Evolutionary conservation across 164 flowering plant species (phyloP), one percentile per base, ranked within the genome.

Genomic region (Dillenia suffruticosa): DNA sequence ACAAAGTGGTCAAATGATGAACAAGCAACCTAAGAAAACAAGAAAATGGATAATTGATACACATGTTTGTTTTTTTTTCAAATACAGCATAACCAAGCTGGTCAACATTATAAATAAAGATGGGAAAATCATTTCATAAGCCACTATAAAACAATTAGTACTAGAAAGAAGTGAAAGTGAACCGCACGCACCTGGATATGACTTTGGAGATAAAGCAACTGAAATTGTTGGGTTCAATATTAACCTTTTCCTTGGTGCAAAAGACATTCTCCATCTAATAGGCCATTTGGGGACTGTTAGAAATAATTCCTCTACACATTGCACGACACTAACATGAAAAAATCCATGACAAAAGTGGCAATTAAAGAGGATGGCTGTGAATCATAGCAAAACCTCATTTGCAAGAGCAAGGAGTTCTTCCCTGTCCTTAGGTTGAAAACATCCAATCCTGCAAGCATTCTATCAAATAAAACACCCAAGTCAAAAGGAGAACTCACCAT

Each of bases 361-460:
- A 1, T 40, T 19, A 47, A 24, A 70, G 24, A 55, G 51, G 16
- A 47, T 19, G 5, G 24, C 72, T 32, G 40, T 32, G 6, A 32
- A 32, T 19, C 22, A 19, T 5, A 32, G 40, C 40, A 32, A 51
- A 57, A 86, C 97, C 92, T 88, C 85, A 67, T 79, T 69, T 48
- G 79, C 76, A 54, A 87, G 78, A 68, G 66, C 51, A 26, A 66
- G 56, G 59, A 91, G 82, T 24, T 83, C 93, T 65, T 74, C 73
- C 44, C 63, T 58, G 49, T 86, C 93, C 56, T 63, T 59, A n/a
- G 17, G 76, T 4, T 71, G 40, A 68, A 86, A 91, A 93, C 97
- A 91, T 63, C 84, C 81, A 32, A 61, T 49, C 56, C 73, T 75
- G 62, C 97, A 91, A 56, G 95, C 91, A 81, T 68, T 84, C 97